Base-by-base conservation (phyloP, 2,329 filamentous ascomycete species). In the Xenosphaeropsis pyriputrescens region DNA sequence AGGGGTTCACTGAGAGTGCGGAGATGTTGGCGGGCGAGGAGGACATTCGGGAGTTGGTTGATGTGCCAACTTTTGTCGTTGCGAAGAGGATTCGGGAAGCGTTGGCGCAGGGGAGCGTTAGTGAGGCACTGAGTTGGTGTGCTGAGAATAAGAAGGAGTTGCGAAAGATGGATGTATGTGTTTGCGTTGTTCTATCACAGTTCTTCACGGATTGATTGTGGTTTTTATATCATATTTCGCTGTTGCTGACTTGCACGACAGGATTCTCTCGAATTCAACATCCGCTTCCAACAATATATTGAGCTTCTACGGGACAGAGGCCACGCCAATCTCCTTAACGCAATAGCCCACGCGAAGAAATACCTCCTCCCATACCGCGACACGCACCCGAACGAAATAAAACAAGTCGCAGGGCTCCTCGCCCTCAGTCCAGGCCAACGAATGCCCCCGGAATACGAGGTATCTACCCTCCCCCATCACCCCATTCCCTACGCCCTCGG, bases 231-330 rank as follows among this genome's bases (percentile, higher is more conserved):
- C n/a, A n/a, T n/a, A n/a, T n/a, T n/a, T n/a, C n/a, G 8, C 22
- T 3, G 12, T 26, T 37, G 16, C 29, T 33, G 12, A 38, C 16
- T 34, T 19, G 43, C 36, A 40, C 19, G 8, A 11, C 48, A 85
- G 69, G 85, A 79, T 51, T 83, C 81, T 47, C 70, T 98, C 13
- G 91, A 98, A 58, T 93, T 94, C 53, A 85, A 93, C 67, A 71
- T 98, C 32, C 79, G 91, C 11, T 70, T 93, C 50, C 91, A 98
- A 57, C 88, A 96, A 56, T 96, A 88, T 56, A 88, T 96, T 49
- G 91, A 96, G 59, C 68, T 96, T 43, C 75, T 93, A 41, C 70
- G 89, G 42, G 74, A 68, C 30, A 72, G 72, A 38, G 67, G 77
- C 4, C 64, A 70, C 17, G 55, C 62, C 6, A 85, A 80, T 52